Conservation (phyloP, 225 moss, liverwort and hornwort species). For the Bryum argenteum region DNA sequence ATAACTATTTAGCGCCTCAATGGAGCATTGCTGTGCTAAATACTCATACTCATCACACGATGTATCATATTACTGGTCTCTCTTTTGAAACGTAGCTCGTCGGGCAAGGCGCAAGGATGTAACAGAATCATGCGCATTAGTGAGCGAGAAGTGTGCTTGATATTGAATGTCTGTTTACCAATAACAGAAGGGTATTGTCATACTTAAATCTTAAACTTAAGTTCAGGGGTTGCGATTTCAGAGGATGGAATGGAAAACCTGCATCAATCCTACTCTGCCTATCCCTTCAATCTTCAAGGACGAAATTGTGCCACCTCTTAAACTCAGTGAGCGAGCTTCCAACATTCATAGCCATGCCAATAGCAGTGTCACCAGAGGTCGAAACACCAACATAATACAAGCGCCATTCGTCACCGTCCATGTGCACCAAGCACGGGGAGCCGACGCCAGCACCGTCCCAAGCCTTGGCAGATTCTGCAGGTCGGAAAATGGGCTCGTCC, state of each 20-base stretch:
- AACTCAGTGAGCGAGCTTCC: conserved; percentile 42
- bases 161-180: conserved; percentile 3
- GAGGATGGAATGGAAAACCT: not conserved
- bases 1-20: no score
- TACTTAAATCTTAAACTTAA: conserved; percentile 10
- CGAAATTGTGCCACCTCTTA: conserved; percentile 60
- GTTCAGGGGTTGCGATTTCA: conserved; percentile 3
- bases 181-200: conserved; percentile 2
- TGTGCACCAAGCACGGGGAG: conserved; percentile 60
- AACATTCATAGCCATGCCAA: conserved; percentile 60
- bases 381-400: conserved; percentile 58
- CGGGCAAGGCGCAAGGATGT: no score
- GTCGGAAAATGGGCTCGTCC: conserved; percentile 44
- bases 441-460: conserved; percentile 58
- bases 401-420: conserved; percentile 62
- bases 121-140: no score
- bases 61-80: no score
- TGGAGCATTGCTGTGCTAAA: no score
- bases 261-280: conserved; percentile 1
- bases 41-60: no score
- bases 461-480: conserved; percentile 38
- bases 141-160: conserved; percentile 5
- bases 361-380: conserved; percentile 36
- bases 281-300: conserved; percentile 24
- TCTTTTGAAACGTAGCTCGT: no score